Evolutionary conservation across 1,139 yeast genomes (phyloP), one percentile per base, ranked within the genome.

Genomic region (Barnettozyma hawaiiensis): DNA sequence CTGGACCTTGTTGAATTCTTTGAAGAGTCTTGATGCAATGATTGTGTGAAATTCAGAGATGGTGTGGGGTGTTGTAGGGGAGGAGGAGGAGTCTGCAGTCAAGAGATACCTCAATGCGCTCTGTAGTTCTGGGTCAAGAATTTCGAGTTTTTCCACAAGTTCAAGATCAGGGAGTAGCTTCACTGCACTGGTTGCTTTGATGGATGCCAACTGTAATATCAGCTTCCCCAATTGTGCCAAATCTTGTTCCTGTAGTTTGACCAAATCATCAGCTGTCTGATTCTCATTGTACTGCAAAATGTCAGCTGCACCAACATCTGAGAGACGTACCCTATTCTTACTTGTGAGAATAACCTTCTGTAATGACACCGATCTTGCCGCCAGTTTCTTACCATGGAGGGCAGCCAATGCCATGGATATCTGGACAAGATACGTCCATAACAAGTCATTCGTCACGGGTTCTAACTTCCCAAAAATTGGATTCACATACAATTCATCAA

Each of bases 401-500:
- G 74, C 70, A 16, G 69, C 63, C 35, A 89, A 59, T 0, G 89
- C 96, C 53, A 76, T 75, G 8, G 82, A 68, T 26, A 92, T 63
- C 64, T 92, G 97, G 20, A 81, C 71, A 43, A 85, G 64, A 56
- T 86, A 85, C 28, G 66, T 64, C 97, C 97, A 90, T 42, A 92
- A 63, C 18, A 76, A 59, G 15, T 78, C 75, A 57, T 83, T 92
- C 0, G 82, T 77, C 4, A 86, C 64, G 8, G 66, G 63, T 46
- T 63, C 69, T 5, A 73, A 67, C 20, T 48, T 50, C 4, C 53
- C 51, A 18, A 53, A 26, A 4, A 33, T 42, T 0, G 58, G 46
- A 38, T 69, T 66, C 58, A 79, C 70, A 59, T 78, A 81, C 8
- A 65, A 59, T 46, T 80, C 85, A 47, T 69, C 65, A 35, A 85